Percentiles rank a stretch among this genome's conserved stretches.
Conservation (phyloP, 495 filamentous ascomycete species). For the Trichoderma reesei region DNA sequence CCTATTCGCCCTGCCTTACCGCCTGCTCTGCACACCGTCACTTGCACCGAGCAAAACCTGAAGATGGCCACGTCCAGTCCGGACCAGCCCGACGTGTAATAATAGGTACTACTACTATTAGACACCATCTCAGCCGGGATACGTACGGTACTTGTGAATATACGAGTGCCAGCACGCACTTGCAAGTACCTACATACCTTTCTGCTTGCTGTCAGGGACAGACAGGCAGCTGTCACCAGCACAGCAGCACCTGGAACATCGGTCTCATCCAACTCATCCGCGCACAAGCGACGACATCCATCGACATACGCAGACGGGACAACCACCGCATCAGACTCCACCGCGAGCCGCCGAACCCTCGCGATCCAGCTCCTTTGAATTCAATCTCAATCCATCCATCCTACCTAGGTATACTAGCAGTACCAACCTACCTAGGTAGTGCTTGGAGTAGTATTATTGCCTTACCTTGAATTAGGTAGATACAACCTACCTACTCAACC, state of each 20-base stretch:
- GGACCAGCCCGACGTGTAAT: not conserved
- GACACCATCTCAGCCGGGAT: too few species aligned
- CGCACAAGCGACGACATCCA: not conserved
- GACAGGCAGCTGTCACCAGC: not conserved
- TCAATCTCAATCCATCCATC: too few species aligned
- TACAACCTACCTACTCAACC: too few species aligned
- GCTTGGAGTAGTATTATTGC: too few species aligned
- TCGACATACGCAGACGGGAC: not conserved
- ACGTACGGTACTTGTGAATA: not conserved
- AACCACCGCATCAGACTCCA: not conserved
- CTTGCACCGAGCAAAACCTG: not conserved
- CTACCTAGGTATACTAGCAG: too few species aligned
- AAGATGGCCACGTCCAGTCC: not conserved
- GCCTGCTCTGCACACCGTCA: not conserved
- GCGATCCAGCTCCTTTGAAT: too few species aligned
- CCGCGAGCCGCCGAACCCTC: constrained; percentile 1
- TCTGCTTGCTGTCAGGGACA: not conserved
- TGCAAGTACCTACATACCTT: not conserved
- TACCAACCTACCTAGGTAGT: too few species aligned
- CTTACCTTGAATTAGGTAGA: too few species aligned
- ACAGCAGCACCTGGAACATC: not conserved
- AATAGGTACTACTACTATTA: not conserved
- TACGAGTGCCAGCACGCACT: not conserved
- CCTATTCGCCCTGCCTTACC: too few species aligned
- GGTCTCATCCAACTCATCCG: too few species aligned